Evolutionary conservation across 169 alveolate genomes (phyloP).

Genomic region (Perkinsus chesapeaki): DNA sequence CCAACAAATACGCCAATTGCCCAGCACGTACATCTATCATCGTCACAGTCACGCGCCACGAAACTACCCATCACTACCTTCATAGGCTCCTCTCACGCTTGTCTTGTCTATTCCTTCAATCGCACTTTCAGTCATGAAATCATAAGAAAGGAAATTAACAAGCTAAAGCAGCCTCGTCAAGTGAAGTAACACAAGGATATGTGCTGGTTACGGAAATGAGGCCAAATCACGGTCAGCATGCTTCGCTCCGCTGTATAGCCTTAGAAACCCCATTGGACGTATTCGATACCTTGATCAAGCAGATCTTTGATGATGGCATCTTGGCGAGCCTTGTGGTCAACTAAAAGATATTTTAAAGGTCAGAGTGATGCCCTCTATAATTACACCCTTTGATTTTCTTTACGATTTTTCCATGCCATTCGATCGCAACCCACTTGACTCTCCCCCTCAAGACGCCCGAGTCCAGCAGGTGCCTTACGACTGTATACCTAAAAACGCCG

Average conservation of each 20-base stretch:
- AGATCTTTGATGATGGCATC: neutral
- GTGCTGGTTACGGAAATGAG: neutral
- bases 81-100: neutral
- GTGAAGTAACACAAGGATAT: neutral
- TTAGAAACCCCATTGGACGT: neutral
- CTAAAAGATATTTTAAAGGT: too few species aligned
- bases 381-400: neutral
- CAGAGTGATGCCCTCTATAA: too few species aligned
- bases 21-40: neutral
- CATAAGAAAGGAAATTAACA: neutral
- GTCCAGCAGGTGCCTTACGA: neutral
- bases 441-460: neutral
- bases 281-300: neutral
- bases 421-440: neutral
- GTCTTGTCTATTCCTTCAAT: neutral
- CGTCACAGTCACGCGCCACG: neutral
- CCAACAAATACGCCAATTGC: neutral
- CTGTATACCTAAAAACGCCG: neutral
- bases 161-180: neutral
- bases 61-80: neutral
- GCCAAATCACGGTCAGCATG: neutral
- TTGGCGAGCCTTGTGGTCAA: neutral
- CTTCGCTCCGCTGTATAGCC: neutral
- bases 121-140: neutral
- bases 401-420: neutral